Percentiles rank a stretch among this genome's conserved stretches.
Conservation (phyloP, 257 asterid species). For the Gentiana macrophylla region DNA sequence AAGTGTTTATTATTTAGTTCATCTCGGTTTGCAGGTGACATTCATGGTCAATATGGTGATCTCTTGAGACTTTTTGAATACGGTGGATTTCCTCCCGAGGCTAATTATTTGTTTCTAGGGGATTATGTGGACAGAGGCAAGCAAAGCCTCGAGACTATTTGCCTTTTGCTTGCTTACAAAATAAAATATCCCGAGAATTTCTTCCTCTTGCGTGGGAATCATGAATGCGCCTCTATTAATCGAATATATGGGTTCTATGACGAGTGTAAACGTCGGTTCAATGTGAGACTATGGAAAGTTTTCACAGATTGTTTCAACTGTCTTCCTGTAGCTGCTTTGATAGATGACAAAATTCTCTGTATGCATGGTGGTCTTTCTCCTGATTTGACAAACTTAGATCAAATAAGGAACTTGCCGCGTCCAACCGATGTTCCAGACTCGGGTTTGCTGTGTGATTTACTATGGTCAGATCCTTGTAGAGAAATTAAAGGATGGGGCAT, state of each 20-base stretch:
- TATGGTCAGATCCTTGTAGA: slow-evolving; percentile 30
- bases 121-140: slow-evolving; percentile 35
- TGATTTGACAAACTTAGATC: slow-evolving; percentile 23
- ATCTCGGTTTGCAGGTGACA: slow-evolving; percentile 23
- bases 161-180: slow-evolving; percentile 29
- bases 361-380: slow-evolving; percentile 38
- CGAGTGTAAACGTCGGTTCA: slow-evolving; percentile 27
- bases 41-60: slow-evolving; percentile 32
- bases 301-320: slow-evolving; percentile 31
- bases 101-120: slow-evolving; percentile 27
- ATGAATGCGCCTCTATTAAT: slow-evolving; percentile 31
- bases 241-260: slow-evolving; percentile 29
- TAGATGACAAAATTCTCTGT: slow-evolving; percentile 26
- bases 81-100: slow-evolving; percentile 31
- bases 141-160: slow-evolving; percentile 31
- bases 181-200: slow-evolving; percentile 26
- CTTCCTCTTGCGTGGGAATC: slow-evolving; percentile 27
- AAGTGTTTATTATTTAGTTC: not conserved
- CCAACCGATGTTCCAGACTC: slow-evolving; percentile 31
- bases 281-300: slow-evolving; percentile 24
- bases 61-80: slow-evolving; percentile 29
- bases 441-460: slow-evolving; percentile 28
- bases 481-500: slow-evolving; percentile 32
- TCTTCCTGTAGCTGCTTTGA: slow-evolving; percentile 28
- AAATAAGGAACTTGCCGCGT: slow-evolving; percentile 22